Evolutionary conservation across 2,329 filamentous ascomycete species (phyloP), one percentile per base, ranked within the genome.

Genomic region (Dothiorella sarmentorum): DNA sequence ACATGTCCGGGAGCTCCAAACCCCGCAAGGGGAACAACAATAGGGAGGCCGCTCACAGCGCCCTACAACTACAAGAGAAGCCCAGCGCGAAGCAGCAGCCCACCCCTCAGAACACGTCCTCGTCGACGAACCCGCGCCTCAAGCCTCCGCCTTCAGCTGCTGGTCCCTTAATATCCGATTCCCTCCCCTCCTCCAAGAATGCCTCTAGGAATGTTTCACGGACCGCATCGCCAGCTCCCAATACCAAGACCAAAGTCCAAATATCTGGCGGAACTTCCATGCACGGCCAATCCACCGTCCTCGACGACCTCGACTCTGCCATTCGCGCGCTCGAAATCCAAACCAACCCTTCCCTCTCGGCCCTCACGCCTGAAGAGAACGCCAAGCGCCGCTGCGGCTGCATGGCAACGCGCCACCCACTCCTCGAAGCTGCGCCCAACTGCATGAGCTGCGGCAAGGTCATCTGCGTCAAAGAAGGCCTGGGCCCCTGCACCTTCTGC

Each of bases 401-500:
- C 72, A 91, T 95, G 68, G 94, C 90, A 0, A 86, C 89, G 0
- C 84, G 90, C 1, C 94, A 99, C 71, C 90, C 93, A 0, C 82
- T 97, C 2, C 87, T 97, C 43, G 85, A 85, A n/a, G 91, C 93
- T 0, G 91, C 92, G 0, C 94, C 94, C 0, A 99, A 97, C 71
- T 99, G 94, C 70, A 77, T 95, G 15, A 87, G 83, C 43, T 99
- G 94, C 67, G 94, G 94, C 60, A 97, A 97, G 71, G 91, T 99
- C 11, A 87, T 97, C 57, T 99, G 94, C 71, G 85, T 96, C 22
- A 92, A 94, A 68, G 92, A 99, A 73, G 94, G 94, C 0, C 80
- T 97, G 0, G 93, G 93, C 0, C 93, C 93, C 0, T 99, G 94
- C 72, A 97, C 93, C 0, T 97, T 90, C 69, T 99, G 94, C 75